Evolutionary conservation across 192 early-diverging fungal genomes (phyloP).

Genomic region (Backusella psychrophila): DNA sequence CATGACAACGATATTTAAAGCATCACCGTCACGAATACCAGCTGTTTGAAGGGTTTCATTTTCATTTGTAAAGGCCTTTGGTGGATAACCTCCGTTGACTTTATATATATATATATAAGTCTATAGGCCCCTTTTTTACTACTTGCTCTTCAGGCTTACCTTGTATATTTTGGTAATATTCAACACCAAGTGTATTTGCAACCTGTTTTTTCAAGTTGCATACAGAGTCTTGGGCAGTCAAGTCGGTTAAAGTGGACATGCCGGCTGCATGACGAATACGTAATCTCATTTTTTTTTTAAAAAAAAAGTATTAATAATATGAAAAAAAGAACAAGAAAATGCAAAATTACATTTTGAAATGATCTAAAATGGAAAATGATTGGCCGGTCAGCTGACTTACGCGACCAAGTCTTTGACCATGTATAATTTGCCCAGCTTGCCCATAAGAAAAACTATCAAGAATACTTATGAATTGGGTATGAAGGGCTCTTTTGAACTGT

Average conservation of each 20-base stretch:
- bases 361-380: not conserved
- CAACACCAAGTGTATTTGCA: slow-evolving; percentile 1
- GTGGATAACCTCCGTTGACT: slow-evolving; percentile 47
- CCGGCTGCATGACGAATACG: slow-evolving; percentile 43
- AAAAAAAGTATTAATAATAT: not conserved
- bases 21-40: slow-evolving; percentile 46
- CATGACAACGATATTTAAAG: slow-evolving; percentile 19
- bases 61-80: slow-evolving; percentile 27
- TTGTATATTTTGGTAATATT: not conserved
- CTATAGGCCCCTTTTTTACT: not conserved
- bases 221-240: slow-evolving; percentile 27
- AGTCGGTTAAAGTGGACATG: slow-evolving; percentile 29
- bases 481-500: too few species aligned
- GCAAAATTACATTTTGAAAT: not conserved
- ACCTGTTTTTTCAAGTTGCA: slow-evolving; percentile 20
- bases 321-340: not conserved
- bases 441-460: too few species aligned
- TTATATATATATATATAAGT: not conserved
- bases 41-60: slow-evolving; percentile 13
- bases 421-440: too few species aligned
- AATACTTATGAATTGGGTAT: too few species aligned
- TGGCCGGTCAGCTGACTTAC: too few species aligned
- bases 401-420: too few species aligned
- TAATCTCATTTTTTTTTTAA: slow-evolving; percentile 42
- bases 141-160: not conserved